Evolutionary conservation across 176 grass and related monocot species (phyloP), one percentile per base, ranked within the genome.

Genomic region (Lolium perenne): DNA sequence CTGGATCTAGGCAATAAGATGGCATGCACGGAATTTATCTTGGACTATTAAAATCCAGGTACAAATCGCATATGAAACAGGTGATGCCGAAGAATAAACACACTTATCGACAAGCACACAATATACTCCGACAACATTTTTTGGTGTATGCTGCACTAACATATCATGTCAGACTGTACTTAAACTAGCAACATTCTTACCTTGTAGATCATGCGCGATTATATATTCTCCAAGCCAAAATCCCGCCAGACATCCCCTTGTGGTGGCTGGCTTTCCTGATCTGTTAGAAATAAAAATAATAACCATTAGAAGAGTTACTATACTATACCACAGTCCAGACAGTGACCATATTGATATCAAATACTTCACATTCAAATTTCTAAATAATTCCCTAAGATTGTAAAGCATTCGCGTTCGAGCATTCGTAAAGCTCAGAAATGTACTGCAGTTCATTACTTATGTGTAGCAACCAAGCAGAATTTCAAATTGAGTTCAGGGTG

Each of bases 161-260:
- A 8, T 53, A 83, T 7, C 1, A 21, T 66, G 57, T 75, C 10
- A 74, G 38, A 13, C 10, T 55, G 15, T 46, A 48, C 17, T 58
- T 25, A 66, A 40, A 26, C 59, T 38, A 76, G 56, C 11, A 18
- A 7, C 61, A 14, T 50, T 60, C 80, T 82, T 87, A 87, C 88
- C 83, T 89, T 81, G 83, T 60, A 55, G 59, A 87, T 29, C 26
- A 87, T 71, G 22, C 82, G 72, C 51, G 8, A 89, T 97, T 83
- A 95, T 40, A 89, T 80, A 92, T 95, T 97, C 79, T 97, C 95
- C 77, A 97, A 88, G 57, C 89, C 83, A 77, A 91, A 92, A 73
- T 97, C 92, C 82, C 85, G 84, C 92, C 95, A 97, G 72, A 92
- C 85, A 85, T 97, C 95, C 49, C 90, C 86, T 86, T 93, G 88